phyloP scores from a whole-genome alignment of 2,329 filamentous ascomycete genomes.

The Fusarium aywerte region DNA sequence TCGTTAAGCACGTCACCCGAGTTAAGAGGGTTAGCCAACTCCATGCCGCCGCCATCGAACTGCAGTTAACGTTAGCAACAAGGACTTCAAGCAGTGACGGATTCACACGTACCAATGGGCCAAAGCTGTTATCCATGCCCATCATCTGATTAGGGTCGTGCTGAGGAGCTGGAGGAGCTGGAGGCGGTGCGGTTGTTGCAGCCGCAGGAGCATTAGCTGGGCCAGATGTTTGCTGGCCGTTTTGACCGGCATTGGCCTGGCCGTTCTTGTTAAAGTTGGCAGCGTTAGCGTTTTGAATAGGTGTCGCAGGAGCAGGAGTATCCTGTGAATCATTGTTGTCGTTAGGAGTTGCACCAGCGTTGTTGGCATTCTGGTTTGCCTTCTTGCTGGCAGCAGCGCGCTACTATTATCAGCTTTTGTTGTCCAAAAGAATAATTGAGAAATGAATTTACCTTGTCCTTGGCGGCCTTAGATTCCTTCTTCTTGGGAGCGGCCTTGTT shows the following conservation, averaged over 20 bases:
- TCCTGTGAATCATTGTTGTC: slow-evolving; percentile 68
- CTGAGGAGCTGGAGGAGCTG: slow-evolving; percentile 31
- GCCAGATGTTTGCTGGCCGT: slow-evolving; percentile 47
- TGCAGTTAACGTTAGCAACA: slow-evolving; percentile 36
- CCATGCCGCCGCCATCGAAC: slow-evolving; percentile 58
- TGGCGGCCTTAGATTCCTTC: slow-evolving; percentile 73
- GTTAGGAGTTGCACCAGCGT: slow-evolving; percentile 63
- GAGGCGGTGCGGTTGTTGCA: slow-evolving; percentile 48
- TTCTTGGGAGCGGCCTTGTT: slow-evolving; percentile 83
- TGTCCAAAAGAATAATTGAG: neutral
- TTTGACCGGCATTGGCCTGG: slow-evolving; percentile 47
- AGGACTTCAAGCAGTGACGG: slow-evolving; percentile 7
- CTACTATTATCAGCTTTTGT: slow-evolving; percentile 37
- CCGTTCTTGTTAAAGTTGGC: slow-evolving; percentile 57
- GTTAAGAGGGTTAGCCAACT: slow-evolving; percentile 65
- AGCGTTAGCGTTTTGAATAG: slow-evolving; percentile 59
- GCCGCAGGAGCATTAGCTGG: slow-evolving; percentile 47
- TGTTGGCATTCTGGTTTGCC: slow-evolving; percentile 65
- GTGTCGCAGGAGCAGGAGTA: slow-evolving; percentile 69
- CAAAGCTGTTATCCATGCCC: slow-evolving; percentile 56
- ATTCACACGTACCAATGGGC: slow-evolving; percentile 55
- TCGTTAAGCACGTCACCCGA: slow-evolving; percentile 70
- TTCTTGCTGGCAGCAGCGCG: slow-evolving; percentile 71
- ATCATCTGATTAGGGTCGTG: slow-evolving; percentile 54
- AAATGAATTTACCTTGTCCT: slow-evolving; percentile 70